A percentile compares a stretch with the other conserved stretches of the same genome.
These are phyloP conservation scores for Gossypioides kirkii DNA, from an alignment of 345 rosid species.

Conservation along the genomic window DNA sequence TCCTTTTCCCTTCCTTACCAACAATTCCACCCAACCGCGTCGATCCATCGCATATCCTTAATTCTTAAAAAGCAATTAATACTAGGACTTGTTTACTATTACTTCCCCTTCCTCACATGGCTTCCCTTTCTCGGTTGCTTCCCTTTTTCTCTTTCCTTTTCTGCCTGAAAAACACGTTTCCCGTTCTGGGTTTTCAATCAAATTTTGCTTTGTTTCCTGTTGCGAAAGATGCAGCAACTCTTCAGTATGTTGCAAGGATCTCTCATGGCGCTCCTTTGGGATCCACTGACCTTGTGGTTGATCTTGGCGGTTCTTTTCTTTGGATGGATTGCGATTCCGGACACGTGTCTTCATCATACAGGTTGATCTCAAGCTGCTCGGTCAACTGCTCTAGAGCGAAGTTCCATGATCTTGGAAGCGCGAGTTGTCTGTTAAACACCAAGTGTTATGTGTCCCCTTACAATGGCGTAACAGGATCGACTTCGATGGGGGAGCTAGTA, in stretches of 20 bases:
- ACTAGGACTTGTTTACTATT: no score
- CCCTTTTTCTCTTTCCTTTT: background rate
- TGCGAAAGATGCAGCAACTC: conserved; percentile 44
- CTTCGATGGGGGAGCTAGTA: conserved; percentile 40
- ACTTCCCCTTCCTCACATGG: conserved; percentile 27
- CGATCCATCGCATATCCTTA: no score
- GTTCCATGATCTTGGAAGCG: conserved; percentile 4
- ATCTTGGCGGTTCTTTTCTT: conserved; percentile 46
- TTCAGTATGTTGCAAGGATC: conserved; percentile 55
- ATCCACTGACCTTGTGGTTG: conserved; percentile 45
- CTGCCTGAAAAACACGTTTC: background rate
- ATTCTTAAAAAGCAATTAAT: no score
- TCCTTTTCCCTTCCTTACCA: no score
- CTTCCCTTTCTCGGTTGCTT: conserved; percentile 21
- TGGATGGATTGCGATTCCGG: conserved; percentile 48
- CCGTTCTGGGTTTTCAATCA: conserved; percentile 18
- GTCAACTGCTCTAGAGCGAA: conserved; percentile 42
- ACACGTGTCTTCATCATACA: conserved; percentile 15
- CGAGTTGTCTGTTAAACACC: background rate
- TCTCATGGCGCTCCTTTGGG: conserved; percentile 24
- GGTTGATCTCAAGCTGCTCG: conserved; percentile 42
- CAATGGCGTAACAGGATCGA: conserved; percentile 31
- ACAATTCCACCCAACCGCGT: no score
- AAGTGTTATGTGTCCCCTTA: conserved; percentile 35
- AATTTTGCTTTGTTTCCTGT: conserved; percentile 36